Evolutionary conservation across 495 filamentous ascomycete species (phyloP).

Genomic region (Pseudotulostoma volvatum): DNA sequence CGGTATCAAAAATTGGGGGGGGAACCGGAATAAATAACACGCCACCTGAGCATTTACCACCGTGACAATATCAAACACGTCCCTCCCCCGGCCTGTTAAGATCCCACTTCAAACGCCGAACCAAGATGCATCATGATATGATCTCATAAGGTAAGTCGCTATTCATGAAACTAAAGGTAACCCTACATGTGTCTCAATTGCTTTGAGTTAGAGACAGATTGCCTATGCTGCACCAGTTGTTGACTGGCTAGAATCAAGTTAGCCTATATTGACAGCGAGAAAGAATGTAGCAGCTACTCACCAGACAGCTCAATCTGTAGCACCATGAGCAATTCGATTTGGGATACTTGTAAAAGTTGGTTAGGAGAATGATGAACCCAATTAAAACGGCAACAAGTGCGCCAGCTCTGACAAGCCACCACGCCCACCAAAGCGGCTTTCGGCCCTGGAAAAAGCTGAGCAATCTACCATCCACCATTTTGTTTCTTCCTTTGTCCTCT

Average conservation of each 20-base stretch:
- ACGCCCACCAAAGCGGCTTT: slow-evolving; percentile 89
- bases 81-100: too few species aligned
- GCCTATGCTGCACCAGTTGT: slow-evolving; percentile 63
- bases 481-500: slow-evolving; percentile 15
- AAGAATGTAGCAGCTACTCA: slow-evolving; percentile 32
- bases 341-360: slow-evolving; percentile 74
- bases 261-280: slow-evolving; percentile 8
- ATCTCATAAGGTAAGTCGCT: neutral
- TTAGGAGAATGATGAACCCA: slow-evolving; percentile 67
- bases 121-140: too few species aligned
- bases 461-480: slow-evolving; percentile 34
- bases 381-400: slow-evolving; percentile 64
- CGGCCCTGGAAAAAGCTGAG: slow-evolving; percentile 79
- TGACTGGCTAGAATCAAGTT: slow-evolving; percentile 41
- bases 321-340: slow-evolving; percentile 71
- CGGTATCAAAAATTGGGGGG: too few species aligned
- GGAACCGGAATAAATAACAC: too few species aligned
- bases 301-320: slow-evolving; percentile 82
- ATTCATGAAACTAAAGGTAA: neutral
- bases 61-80: too few species aligned
- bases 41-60: too few species aligned
- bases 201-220: slow-evolving; percentile 20
- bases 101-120: neutral
- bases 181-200: neutral
- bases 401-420: slow-evolving; percentile 79